A percentile compares a stretch with the other conserved stretches of the same genome.
Evolutionary conservation across 441 rosid species (phyloP).

Genomic region (Erodium trifolium): DNA sequence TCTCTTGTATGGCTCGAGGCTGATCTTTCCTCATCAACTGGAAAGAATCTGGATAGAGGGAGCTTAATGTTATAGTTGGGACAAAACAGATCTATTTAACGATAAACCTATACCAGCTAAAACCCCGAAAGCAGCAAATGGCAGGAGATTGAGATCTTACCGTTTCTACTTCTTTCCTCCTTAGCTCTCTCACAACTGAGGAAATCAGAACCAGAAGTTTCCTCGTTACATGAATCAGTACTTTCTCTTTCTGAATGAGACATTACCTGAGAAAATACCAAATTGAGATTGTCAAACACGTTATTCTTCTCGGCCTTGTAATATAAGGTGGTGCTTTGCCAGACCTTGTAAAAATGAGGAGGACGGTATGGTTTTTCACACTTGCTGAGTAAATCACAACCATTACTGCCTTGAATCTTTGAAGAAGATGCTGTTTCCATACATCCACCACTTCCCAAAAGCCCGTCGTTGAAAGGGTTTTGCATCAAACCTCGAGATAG

Average conservation of each 20-base stretch:
- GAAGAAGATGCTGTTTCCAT: constrained; percentile 15
- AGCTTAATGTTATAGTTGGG: constrained; percentile 14
- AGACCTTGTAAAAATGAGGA: constrained; percentile 30
- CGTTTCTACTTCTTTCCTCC: constrained; percentile 22
- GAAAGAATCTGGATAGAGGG: constrained; percentile 22
- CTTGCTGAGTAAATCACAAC: constrained; percentile 20
- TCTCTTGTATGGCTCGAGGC: constrained; percentile 21
- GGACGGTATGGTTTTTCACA: constrained; percentile 29
- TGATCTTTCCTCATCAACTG: constrained; percentile 25
- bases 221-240: constrained; percentile 16
- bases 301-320: not conserved
- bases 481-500: constrained; percentile 16
- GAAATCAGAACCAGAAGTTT: constrained; percentile 19
- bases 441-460: constrained; percentile 23
- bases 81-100: not conserved
- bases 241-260: constrained; percentile 16
- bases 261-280: constrained; percentile 22
- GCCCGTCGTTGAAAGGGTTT: constrained; percentile 22
- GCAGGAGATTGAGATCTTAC: constrained; percentile 18
- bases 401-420: constrained; percentile 8
- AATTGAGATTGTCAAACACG: not conserved
- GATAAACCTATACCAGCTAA: constrained; percentile 8
- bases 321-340: not conserved
- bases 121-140: not conserved
- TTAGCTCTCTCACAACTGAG: constrained; percentile 21